Evolutionary conservation across 352 stramenopile species (phyloP), one percentile per base, ranked within the genome.

Genomic region (Phytophthora tubulina): DNA sequence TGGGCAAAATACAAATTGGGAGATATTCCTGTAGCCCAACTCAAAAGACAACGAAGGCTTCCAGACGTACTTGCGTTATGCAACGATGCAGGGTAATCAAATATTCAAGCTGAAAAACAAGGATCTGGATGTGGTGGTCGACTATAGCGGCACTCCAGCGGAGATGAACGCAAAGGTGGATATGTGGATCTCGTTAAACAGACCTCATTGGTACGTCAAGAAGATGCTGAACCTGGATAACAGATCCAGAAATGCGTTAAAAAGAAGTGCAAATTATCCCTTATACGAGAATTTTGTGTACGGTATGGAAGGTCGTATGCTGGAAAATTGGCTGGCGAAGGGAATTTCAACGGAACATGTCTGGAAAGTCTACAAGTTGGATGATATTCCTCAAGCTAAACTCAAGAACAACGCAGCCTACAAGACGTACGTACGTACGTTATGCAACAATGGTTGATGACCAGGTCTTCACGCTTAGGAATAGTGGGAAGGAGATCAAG

Each of bases 51-150:
- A 41, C 33, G 35, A 63, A 4, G 33, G n/a, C 21, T 70, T 53
- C 62, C 63, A 63, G 54, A 70, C 21, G 21, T 63, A 56, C 42
- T 27, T 65, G 36, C 63, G 53, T 9, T 70, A 65, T 39, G 63
- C 53, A 13, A 58, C 41, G 15, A 70, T 65, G 63, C 35, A 70
- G 27, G 63, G 64, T 35, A 17, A 70, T 7, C 8, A 63, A 2
- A 57, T 70, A 7, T 63, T 57, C 6, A 52, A 64, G n/a, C 21
- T 53, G n/a, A 55, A 39, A 44, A 57, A 44, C 31, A 21, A 30
- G 3, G 15, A 52, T n/a, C 32, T 38, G 30, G 21, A 45, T 15
- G 32, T 42, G 30, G 31, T 10, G 2, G 35, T 64, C 15, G n/a
- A 58, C 15, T 39, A 46, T 30, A 35, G 35, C 38, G 36, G n/a